A percentile compares a stretch with the other conserved stretches of the same genome.
Conservation (phyloP, 2,329 filamentous ascomycete species). For the Aspergillaceae sp. region DNA sequence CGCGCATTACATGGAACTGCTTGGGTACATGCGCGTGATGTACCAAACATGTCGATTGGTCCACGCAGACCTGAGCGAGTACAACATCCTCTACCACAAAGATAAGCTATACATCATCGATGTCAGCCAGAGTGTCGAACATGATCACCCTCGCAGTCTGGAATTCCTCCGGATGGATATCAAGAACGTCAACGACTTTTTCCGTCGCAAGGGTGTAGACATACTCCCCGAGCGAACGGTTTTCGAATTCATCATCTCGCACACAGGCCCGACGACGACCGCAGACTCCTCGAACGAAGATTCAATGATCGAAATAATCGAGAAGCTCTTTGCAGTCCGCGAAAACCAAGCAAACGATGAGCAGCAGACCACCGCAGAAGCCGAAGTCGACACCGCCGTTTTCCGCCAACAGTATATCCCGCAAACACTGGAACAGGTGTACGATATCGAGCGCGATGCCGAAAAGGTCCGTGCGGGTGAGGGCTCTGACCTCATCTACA, state of each 20-base stretch:
- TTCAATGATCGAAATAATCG: conserved; percentile 43
- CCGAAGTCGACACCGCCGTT: conserved; percentile 74
- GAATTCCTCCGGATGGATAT: conserved; percentile 98
- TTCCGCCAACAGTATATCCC: conserved; percentile 96
- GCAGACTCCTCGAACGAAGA: conserved; percentile 38
- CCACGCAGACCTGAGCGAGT: conserved; percentile 94
- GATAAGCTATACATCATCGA: conserved; percentile 85
- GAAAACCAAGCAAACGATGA: conserved; percentile 42
- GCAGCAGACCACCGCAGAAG: conserved; percentile 46
- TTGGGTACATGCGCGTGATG: conserved; percentile 84
- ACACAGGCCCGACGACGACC: conserved; percentile 40
- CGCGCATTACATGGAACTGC: conserved; percentile 68
- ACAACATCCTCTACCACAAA: conserved; percentile 89
- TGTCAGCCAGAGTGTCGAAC: conserved; percentile 94
- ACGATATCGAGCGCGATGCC: conserved; percentile 87
- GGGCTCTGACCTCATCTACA: conserved; percentile 72
- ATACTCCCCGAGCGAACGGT: conserved; percentile 68
- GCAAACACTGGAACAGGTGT: conserved; percentile 89
- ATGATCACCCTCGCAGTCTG: conserved; percentile 83
- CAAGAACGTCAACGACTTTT: conserved; percentile 93
- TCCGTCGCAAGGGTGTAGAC: conserved; percentile 75
- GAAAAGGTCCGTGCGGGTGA: conserved; percentile 66
- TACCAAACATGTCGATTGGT: conserved; percentile 89
- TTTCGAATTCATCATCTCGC: conserved; percentile 71
- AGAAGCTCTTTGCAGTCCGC: conserved; percentile 57